phyloP scores from a whole-genome alignment of 164 flowering plant species.

The Echeveria elegans region DNA sequence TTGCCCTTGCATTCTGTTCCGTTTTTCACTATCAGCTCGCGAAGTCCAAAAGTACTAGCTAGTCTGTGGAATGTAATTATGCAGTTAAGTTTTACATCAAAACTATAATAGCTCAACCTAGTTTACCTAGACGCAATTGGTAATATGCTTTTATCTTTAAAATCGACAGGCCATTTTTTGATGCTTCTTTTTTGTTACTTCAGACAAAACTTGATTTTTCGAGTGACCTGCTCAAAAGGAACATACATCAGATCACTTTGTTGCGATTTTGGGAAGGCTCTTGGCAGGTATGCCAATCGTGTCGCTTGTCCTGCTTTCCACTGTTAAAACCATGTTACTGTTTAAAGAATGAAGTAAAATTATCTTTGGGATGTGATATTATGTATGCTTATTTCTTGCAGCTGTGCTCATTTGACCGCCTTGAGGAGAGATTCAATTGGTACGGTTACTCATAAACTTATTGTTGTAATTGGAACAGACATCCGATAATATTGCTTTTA shows the following conservation, averaged over 20 bases:
- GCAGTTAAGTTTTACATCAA: no score
- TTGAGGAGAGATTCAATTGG: constrained; percentile 54
- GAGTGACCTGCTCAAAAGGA: constrained; percentile 93
- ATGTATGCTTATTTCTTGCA: no score
- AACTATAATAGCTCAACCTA: no score
- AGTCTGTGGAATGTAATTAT: no score
- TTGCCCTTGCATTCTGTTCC: background rate
- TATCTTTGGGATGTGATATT: no score
- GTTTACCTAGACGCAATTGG: no score
- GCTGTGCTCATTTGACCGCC: constrained; percentile 93
- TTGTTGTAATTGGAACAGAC: background rate
- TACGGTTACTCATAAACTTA: no score
- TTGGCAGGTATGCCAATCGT: background rate
- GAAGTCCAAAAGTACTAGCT: background rate
- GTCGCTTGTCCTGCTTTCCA: no score
- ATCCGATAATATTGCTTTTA: background rate
- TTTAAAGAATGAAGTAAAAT: no score
- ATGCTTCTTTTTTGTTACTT: constrained; percentile 3
- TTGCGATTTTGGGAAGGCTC: constrained; percentile 84
- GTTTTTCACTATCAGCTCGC: background rate
- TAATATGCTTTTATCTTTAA: no score
- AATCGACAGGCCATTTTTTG: no score
- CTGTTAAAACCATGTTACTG: no score
- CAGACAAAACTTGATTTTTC: constrained; percentile 90
- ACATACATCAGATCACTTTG: constrained; percentile 92